phyloP scores from a whole-genome alignment of 2,329 filamentous ascomycete species.

The Nemania serpens region DNA sequence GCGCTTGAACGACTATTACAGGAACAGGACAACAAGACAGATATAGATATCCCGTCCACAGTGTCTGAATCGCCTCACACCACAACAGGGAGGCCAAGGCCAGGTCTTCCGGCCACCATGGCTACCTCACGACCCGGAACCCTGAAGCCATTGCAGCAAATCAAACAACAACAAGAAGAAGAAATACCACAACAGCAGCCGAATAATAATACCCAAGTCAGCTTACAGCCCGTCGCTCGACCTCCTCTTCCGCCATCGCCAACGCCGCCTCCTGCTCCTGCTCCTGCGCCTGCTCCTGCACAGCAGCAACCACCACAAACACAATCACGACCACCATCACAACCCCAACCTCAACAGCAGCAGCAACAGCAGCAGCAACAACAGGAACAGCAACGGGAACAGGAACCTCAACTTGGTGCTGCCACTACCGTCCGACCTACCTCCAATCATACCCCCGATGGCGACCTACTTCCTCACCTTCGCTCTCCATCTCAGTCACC shows the following conservation, averaged over 20 bases:
- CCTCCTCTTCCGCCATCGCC: neutral
- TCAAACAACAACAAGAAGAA: conserved; percentile 22
- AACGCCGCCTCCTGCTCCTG: no score
- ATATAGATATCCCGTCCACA: neutral
- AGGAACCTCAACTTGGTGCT: conserved; percentile 14
- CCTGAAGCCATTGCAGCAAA: conserved; percentile 31
- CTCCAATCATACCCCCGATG: conserved; percentile 8
- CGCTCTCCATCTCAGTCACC: conserved; percentile 16
- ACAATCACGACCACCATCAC: no score
- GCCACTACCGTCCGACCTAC: neutral
- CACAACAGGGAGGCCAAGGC: neutral
- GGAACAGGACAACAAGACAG: neutral
- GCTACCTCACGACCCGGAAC: conserved; percentile 32
- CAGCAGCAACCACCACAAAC: no score
- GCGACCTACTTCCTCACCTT: conserved; percentile 15
- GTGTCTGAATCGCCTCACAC: neutral
- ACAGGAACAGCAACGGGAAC: conserved; percentile 11
- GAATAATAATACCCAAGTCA: no score
- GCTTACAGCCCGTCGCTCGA: no score
- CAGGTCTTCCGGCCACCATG: conserved; percentile 27
- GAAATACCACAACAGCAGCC: no score
- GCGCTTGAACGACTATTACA: no score
- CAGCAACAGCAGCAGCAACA: neutral
- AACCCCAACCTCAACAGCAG: no score
- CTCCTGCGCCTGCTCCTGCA: no score